Conservation (phyloP, 257 asterid genomes). For the Forsythia viridissima region DNA sequence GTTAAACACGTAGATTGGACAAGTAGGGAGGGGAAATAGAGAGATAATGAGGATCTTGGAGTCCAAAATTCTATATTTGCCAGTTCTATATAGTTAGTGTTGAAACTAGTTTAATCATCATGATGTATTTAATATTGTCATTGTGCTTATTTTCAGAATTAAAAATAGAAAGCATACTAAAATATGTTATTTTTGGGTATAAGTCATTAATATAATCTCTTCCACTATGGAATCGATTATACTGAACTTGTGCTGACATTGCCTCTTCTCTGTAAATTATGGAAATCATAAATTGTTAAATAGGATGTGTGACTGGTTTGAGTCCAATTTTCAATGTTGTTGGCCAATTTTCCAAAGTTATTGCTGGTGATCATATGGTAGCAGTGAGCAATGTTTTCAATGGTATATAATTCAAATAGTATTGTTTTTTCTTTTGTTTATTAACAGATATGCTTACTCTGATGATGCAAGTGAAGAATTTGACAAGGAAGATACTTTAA, state of each 20-base stretch:
- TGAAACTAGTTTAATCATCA: not conserved
- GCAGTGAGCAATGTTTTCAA: not conserved
- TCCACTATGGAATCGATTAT: too few relatives aligned
- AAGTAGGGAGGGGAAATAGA: not conserved
- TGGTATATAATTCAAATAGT: not conserved
- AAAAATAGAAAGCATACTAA: not conserved
- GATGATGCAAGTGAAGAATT: conserved; percentile 82
- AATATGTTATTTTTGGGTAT: not conserved
- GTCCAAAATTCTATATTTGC: not conserved
- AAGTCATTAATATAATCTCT: not conserved
- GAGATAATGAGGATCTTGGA: too few relatives aligned
- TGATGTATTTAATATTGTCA: not conserved
- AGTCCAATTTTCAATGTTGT: not conserved
- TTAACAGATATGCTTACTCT: conserved; percentile 83
- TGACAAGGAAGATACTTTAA: conserved; percentile 70
- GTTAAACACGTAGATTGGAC: not conserved
- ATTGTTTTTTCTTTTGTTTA: not conserved
- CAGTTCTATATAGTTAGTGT: too few relatives aligned
- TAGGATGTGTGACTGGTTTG: not conserved
- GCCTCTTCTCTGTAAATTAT: too few relatives aligned
- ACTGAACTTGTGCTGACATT: too few relatives aligned
- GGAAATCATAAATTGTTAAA: not conserved
- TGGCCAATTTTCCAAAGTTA: not conserved
- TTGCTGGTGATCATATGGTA: not conserved
- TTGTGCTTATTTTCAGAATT: not conserved